Conservation (phyloP, 345 rosid species). For the Boechera stricta region DNA sequence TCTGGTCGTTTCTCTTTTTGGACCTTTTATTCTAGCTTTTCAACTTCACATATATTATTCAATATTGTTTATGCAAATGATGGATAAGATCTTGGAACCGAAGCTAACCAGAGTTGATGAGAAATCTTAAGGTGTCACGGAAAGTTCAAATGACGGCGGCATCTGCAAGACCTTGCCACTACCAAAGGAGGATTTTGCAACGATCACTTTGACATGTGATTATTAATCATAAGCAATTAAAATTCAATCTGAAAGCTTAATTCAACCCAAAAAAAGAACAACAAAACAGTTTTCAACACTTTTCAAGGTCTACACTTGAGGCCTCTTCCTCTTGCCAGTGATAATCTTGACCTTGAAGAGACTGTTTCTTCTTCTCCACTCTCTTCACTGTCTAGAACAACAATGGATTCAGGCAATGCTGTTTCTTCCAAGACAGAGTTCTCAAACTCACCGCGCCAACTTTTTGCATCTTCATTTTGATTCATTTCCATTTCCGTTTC, state of each 20-base stretch:
- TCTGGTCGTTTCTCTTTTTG: no score
- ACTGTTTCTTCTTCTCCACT: constrained; percentile 57
- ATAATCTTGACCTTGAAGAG: constrained; percentile 44
- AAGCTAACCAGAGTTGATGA: no score
- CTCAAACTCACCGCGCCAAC: constrained; percentile 29
- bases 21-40: no score
- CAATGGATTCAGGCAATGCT: constrained; percentile 50
- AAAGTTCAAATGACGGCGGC: no score
- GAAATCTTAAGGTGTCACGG: no score
- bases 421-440: constrained; percentile 43
- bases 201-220: no score
- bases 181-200: no score
- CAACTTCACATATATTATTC: no score
- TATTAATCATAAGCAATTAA: background rate
- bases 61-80: no score
- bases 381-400: constrained; percentile 82
- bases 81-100: no score
- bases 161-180: no score
- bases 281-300: background rate
- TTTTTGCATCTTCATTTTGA: constrained; percentile 27
- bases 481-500: constrained; percentile 24
- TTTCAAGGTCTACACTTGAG: background rate
- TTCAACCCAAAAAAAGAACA: background rate
- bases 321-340: constrained; percentile 49
- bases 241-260: background rate